phyloP scores from a whole-genome alignment of 2,329 filamentous ascomycete genomes.

The Sporothrix pallida region DNA sequence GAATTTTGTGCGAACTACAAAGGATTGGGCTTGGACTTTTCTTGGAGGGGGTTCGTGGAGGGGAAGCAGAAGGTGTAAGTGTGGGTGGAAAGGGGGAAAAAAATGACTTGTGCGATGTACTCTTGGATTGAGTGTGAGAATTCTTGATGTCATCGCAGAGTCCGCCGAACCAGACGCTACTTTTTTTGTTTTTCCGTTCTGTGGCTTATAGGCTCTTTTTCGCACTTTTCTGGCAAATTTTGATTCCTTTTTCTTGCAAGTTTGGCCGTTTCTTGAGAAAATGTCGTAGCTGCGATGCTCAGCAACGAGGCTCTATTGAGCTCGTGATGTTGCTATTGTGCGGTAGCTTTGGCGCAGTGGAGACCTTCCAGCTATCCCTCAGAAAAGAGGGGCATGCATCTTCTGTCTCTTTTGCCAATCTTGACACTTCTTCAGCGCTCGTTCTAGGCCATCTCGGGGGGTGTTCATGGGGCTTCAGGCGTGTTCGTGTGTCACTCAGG shows the following conservation, averaged over 20 bases:
- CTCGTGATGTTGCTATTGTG: constrained; percentile 24
- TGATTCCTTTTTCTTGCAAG: not conserved
- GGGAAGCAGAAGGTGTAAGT: not conserved
- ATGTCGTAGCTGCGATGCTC: not conserved
- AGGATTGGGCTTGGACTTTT: not conserved
- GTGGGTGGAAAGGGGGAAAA: not conserved
- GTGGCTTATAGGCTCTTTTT: not conserved
- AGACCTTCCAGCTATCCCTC: not conserved
- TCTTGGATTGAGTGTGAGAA: not conserved
- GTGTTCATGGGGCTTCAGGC: not conserved
- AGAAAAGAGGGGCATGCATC: not conserved
- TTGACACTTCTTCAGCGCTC: not conserved
- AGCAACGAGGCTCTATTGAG: constrained; percentile 22
- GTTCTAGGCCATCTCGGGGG: not conserved
- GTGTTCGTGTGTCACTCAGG: constrained; percentile 17
- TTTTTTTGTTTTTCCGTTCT: not conserved
- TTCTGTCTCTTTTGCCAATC: not conserved
- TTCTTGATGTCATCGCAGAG: not conserved
- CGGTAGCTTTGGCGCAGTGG: not conserved
- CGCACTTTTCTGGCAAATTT: not conserved
- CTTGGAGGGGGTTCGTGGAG: not conserved
- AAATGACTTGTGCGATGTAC: constrained; percentile 3
- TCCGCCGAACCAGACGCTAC: not conserved
- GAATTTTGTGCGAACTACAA: no score
- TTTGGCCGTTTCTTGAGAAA: not conserved